Evolutionary conservation across 257 asterid species (phyloP), one percentile per base, ranked within the genome.

Genomic region (Lantana camara): DNA sequence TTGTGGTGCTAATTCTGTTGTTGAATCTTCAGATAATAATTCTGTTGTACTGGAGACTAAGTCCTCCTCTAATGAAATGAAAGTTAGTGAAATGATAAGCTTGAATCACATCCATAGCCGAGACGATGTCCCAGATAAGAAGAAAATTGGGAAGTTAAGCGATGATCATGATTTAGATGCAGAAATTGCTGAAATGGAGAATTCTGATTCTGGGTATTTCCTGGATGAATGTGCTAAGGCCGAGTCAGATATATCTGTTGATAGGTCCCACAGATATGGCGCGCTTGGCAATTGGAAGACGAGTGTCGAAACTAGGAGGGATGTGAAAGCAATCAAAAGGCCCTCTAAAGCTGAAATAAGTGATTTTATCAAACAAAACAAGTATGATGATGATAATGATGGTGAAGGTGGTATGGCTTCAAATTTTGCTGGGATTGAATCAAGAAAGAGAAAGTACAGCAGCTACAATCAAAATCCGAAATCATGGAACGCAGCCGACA

Each of bases 141-240:
- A 67, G 60, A 74, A 72, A 40, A 35, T 10, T 59, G 75, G 38
- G 69, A 83, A 77, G 80, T 24, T 75, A 13, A 72, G 75, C 51
- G 80, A 61, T 19, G 49, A 60, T 66, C 48, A 61, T 66, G 47
- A 24, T 62, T 45, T 75, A 69, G 83, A 69, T 40, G 80, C 15
- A 42, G 87, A 75, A 52, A 53, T 70, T 42, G 78, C 61, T 19
- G 62, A 78, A 41, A 63, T 63, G 50, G 93, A 80, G 68, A 73
- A 84, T 59, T 91, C 98, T 29, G 98, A 88, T 73, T 91, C 99
- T n/a, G 99, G 82, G 35, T 90, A 93, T 76, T 90, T 84, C 78
- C 75, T 93, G 79, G 94, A 76, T 66, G 99, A 84, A 60, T 71
- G 77, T 71, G 77, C 71, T 14, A 84, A 80, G 72, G 81, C 70